phyloP scores from a whole-genome alignment of 148 eudicot species.

The Amaranthus cruentus region DNA sequence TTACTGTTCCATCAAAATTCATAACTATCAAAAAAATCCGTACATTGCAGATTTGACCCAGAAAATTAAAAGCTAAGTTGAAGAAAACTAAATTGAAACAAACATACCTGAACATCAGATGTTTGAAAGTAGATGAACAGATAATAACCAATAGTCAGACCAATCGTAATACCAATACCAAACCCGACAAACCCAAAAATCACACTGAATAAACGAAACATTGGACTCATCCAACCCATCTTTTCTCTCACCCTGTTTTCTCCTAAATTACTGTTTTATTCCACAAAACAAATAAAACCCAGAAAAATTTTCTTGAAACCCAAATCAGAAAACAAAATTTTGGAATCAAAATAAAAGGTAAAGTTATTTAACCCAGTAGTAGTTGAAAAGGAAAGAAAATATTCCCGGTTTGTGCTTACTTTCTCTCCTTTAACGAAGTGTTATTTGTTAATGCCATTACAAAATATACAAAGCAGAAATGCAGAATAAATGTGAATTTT shows the following conservation, averaged over 20 bases:
- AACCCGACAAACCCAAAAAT: conserved; percentile 68
- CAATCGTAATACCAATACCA: conserved; percentile 63
- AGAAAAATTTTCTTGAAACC: conserved; percentile 14
- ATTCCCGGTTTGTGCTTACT: background rate
- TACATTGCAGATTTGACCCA: background rate
- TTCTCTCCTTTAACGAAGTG: background rate
- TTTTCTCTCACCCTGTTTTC: background rate
- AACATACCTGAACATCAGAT: conserved; percentile 58
- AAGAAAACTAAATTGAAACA: background rate
- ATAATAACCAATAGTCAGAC: conserved; percentile 66
- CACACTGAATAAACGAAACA: conserved; percentile 39
- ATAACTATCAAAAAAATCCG: background rate
- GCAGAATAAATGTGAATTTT: background rate
- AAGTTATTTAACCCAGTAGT: background rate
- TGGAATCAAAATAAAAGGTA: conserved; percentile 10
- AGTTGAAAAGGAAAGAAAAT: too few species aligned
- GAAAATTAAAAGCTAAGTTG: background rate
- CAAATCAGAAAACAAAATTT: conserved; percentile 9
- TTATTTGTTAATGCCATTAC: background rate
- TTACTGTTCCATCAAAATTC: background rate
- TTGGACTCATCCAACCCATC: conserved; percentile 50
- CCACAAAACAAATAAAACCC: background rate
- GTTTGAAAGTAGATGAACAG: conserved; percentile 68
- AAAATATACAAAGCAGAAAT: background rate
- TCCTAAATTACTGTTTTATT: background rate